A percentile compares a stretch with the other conserved stretches of the same genome.
phyloP scores from a whole-genome alignment of 1,139 yeast species.

The Saccharomyces uvarum region DNA sequence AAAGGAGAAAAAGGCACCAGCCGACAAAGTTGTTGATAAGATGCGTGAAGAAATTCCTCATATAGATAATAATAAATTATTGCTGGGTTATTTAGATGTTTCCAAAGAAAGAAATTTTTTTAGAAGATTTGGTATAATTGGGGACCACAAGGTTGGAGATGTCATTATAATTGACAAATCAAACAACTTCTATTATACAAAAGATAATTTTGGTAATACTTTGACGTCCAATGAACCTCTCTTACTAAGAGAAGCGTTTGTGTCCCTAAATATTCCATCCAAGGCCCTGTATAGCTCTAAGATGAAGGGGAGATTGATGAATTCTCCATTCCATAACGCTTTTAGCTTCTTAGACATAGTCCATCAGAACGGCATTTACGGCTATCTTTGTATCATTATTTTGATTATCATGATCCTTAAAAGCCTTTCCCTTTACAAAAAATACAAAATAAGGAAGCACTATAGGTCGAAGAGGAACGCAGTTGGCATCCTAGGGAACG shows the following conservation, averaged over 20 bases:
- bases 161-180: conserved; percentile 35
- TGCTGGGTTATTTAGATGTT: conserved; percentile 50
- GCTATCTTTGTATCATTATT: not conserved
- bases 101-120: conserved; percentile 34
- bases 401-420: conserved; percentile 18
- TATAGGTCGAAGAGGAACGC: conserved; percentile 21
- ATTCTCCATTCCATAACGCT: conserved; percentile 39
- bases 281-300: conserved; percentile 6
- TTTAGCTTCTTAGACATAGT: conserved; percentile 4
- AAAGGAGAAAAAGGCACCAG: conserved; percentile 39
- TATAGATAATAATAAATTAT: conserved; percentile 38
- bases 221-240: conserved; percentile 19
- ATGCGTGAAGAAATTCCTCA: conserved; percentile 46
- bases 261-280: conserved; percentile 18
- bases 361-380: not conserved
- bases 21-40: conserved; percentile 36
- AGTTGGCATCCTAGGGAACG: conserved; percentile 20
- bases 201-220: conserved; percentile 29
- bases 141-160: conserved; percentile 41
- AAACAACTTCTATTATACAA: conserved; percentile 33
- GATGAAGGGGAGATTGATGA: conserved; percentile 28
- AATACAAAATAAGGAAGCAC: conserved; percentile 9
- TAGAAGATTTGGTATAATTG: conserved; percentile 36
- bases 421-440: not conserved
- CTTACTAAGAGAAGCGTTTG: conserved; percentile 16